Evolutionary conservation across 805 yeast genomes (phyloP).

Genomic region (Ogataea pilisensis): DNA sequence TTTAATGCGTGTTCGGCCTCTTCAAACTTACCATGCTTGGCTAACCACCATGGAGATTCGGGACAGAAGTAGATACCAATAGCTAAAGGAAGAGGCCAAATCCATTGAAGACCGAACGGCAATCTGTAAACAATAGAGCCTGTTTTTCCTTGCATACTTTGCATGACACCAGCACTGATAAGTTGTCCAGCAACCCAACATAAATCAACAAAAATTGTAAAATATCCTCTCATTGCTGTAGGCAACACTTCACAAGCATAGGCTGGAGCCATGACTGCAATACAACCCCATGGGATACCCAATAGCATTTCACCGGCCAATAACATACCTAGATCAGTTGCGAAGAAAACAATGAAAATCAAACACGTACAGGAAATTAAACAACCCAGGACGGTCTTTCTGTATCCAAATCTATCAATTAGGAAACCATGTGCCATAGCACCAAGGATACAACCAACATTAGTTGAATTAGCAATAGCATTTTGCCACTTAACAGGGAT

Average conservation of each 20-base stretch:
- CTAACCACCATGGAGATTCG: conserved; percentile 57
- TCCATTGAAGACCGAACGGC: conserved; percentile 60
- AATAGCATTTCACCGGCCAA: conserved; percentile 40
- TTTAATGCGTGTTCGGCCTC: conserved; percentile 36
- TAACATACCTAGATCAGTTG: conserved; percentile 35
- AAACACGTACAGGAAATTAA: conserved; percentile 29
- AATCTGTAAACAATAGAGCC: conserved; percentile 41
- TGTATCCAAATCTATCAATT: conserved; percentile 40
- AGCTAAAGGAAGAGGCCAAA: conserved; percentile 49
- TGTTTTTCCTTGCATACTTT: conserved; percentile 10
- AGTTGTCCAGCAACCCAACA: conserved; percentile 59
- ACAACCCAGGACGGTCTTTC: conserved; percentile 34
- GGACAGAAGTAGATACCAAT: conserved; percentile 44
- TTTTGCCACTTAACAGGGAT: conserved; percentile 43
- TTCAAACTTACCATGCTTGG: conserved; percentile 35
- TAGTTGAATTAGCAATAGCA: conserved; percentile 31
- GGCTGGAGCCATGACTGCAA: conserved; percentile 46
- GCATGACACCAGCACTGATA: conserved; percentile 47
- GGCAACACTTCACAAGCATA: conserved; percentile 61
- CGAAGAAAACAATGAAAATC: conserved; percentile 40
- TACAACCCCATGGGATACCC: conserved; percentile 54
- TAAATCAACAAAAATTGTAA: conserved; percentile 46
- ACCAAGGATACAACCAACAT: conserved; percentile 31
- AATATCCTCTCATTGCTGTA: conserved; percentile 42
- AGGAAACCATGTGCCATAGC: conserved; percentile 37